Evolutionary conservation across 2,329 filamentous ascomycete species (phyloP).

Genomic region (Aspergillus piperis): DNA sequence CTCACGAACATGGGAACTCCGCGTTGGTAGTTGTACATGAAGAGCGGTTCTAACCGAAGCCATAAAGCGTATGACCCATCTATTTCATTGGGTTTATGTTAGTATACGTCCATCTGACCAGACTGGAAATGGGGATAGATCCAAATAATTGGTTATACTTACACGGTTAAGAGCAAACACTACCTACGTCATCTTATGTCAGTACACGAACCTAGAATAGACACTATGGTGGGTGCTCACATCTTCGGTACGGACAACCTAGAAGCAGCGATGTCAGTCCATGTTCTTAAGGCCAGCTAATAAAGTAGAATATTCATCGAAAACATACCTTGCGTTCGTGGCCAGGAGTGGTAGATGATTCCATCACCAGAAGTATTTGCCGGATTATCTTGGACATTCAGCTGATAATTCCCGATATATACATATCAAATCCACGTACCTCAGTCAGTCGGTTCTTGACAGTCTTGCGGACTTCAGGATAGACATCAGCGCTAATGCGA

Average conservation of each 20-base stretch:
- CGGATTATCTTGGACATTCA: slow-evolving; percentile 22
- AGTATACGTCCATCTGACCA: background rate
- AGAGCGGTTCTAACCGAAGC: slow-evolving; percentile 5
- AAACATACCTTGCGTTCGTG: slow-evolving; percentile 18
- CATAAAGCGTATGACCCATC: slow-evolving; percentile 22
- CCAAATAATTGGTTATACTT: background rate
- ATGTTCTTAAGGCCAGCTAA: too few relatives aligned
- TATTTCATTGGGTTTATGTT: background rate
- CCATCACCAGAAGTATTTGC: slow-evolving; percentile 26
- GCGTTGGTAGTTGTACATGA: too few relatives aligned
- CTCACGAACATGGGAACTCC: too few relatives aligned
- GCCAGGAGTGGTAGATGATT: slow-evolving; percentile 12
- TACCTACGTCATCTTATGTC: slow-evolving; percentile 11
- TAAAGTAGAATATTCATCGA: background rate
- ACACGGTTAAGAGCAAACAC: slow-evolving; percentile 18
- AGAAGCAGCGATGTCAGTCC: background rate
- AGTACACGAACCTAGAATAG: too few relatives aligned
- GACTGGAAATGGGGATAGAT: background rate
- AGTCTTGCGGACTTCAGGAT: slow-evolving; percentile 27
- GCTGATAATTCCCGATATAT: background rate
- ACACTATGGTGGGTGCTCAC: slow-evolving; percentile 12
- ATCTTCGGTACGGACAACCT: slow-evolving; percentile 19
- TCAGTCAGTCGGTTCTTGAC: slow-evolving; percentile 22
- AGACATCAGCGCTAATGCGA: slow-evolving; percentile 32
- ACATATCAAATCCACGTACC: slow-evolving; percentile 19